phyloP scores from a whole-genome alignment of 2,329 filamentous ascomycete species.

The Erysiphe pulchra region DNA sequence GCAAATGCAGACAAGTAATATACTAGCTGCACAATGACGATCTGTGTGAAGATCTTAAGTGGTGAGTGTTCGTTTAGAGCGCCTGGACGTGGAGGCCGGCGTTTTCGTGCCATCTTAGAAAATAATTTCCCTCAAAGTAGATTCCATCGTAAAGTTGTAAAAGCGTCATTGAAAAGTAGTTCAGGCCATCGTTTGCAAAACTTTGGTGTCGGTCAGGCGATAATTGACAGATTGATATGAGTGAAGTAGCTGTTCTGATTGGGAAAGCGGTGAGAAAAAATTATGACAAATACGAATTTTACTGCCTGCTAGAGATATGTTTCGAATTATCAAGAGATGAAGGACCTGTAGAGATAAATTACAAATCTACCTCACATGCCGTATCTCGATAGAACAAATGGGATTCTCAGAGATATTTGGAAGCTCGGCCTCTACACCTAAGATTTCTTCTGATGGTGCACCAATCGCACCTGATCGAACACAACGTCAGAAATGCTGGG shows the following conservation, averaged over 20 bases:
- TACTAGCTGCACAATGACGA: conserved; percentile 33
- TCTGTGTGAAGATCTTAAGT: conserved; percentile 39
- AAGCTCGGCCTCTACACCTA: conserved; percentile 16
- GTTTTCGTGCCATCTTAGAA: conserved; percentile 17
- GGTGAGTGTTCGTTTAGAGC: conserved; percentile 40
- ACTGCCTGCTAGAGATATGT: too few relatives aligned
- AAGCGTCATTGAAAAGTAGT: too few relatives aligned
- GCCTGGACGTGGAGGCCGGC: conserved; percentile 36
- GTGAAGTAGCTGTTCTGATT: too few relatives aligned
- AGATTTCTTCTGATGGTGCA: conserved; percentile 27
- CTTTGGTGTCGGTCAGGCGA: too few relatives aligned
- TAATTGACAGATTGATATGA: too few relatives aligned
- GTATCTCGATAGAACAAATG: conserved; percentile 15
- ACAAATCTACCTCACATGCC: background rate
- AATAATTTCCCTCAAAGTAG: background rate
- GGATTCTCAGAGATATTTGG: conserved; percentile 20
- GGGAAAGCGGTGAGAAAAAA: background rate
- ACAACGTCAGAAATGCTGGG: conserved; percentile 69
- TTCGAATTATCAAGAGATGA: too few relatives aligned
- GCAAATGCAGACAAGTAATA: conserved; percentile 36
- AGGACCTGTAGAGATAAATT: background rate
- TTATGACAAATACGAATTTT: background rate
- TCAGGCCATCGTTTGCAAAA: too few relatives aligned
- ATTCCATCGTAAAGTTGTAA: background rate
- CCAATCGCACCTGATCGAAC: conserved; percentile 63